Evolutionary conservation across 495 filamentous ascomycete genomes (phyloP).

Genomic region (Friedmanniomyces simplex): DNA sequence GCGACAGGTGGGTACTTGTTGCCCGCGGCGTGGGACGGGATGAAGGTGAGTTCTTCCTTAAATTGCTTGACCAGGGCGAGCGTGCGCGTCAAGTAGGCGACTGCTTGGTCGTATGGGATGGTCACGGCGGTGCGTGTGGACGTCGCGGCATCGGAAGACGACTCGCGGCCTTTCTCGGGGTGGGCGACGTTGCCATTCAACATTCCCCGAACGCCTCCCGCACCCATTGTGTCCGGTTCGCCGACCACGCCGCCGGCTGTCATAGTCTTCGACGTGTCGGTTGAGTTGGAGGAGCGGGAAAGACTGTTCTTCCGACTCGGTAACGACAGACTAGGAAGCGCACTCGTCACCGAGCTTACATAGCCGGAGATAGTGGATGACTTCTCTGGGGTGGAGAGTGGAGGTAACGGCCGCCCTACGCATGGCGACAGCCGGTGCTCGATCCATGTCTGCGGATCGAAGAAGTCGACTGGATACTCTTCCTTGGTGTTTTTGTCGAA

Average conservation of each 20-base stretch:
- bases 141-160: conserved; percentile 26
- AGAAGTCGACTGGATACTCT: conserved; percentile 77
- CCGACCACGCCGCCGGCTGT: conserved; percentile 1
- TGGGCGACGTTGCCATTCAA: conserved; percentile 13
- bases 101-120: conserved; percentile 42
- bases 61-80: conserved; percentile 61
- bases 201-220: conserved; percentile 33
- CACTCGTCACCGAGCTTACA: conserved; percentile 37
- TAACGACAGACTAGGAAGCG: conserved; percentile 22
- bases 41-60: conserved; percentile 58
- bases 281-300: not conserved
- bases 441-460: conserved; percentile 67
- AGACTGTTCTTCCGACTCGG: conserved; percentile 23
- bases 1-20: conserved; percentile 75
- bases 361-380: conserved; percentile 30
- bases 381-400: conserved; percentile 20
- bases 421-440: conserved; percentile 71
- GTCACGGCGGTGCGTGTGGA: conserved; percentile 36
- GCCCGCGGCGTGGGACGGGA: conserved; percentile 42
- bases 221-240: conserved; percentile 28
- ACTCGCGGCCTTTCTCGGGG: conserved; percentile 13
- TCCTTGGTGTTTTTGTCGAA: conserved; percentile 73
- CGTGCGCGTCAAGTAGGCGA: conserved; percentile 67
- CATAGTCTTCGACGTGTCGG: not conserved
- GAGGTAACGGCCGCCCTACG: conserved; percentile 50